Evolutionary conservation across 148 eudicot species (phyloP).

Genomic region (Selenicereus undatus): DNA sequence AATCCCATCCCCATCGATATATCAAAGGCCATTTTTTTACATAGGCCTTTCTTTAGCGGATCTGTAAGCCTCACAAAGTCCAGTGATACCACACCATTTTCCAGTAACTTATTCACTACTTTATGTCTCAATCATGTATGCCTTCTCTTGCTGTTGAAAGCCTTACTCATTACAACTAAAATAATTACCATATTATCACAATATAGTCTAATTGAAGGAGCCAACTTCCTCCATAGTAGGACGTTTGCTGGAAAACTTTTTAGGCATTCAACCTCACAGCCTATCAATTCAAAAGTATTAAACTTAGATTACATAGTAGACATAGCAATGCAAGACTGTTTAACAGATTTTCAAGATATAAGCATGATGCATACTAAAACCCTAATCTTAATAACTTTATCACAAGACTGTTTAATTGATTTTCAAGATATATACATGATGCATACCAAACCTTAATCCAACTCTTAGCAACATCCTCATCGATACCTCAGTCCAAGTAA

Average conservation of each 20-base stretch:
- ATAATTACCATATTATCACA: neutral
- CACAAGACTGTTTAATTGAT: too few species aligned
- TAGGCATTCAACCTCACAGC: neutral
- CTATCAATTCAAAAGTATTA: neutral
- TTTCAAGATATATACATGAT: too few species aligned
- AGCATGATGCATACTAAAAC: too few species aligned
- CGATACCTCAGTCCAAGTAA: too few species aligned
- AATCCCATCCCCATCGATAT: too few species aligned
- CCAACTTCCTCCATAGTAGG: neutral
- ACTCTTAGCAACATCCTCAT: too few species aligned
- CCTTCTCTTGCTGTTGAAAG: neutral
- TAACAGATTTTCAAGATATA: neutral
- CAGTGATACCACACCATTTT: neutral
- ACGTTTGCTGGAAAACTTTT: neutral
- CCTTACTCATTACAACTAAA: neutral
- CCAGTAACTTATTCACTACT: neutral
- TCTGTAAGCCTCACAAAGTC: neutral
- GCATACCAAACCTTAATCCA: too few species aligned
- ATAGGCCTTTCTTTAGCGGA: neutral
- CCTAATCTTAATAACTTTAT: too few species aligned
- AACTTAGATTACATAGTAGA: neutral
- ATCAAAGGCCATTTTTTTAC: too few species aligned
- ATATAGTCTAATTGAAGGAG: neutral
- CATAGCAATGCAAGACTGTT: too few species aligned
- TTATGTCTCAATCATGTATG: neutral